A percentile compares a stretch with the other conserved stretches of the same genome.
These are phyloP conservation scores for Spiraea crenata DNA, from an alignment of 331 rosid species.

Conservation along the genomic window DNA sequence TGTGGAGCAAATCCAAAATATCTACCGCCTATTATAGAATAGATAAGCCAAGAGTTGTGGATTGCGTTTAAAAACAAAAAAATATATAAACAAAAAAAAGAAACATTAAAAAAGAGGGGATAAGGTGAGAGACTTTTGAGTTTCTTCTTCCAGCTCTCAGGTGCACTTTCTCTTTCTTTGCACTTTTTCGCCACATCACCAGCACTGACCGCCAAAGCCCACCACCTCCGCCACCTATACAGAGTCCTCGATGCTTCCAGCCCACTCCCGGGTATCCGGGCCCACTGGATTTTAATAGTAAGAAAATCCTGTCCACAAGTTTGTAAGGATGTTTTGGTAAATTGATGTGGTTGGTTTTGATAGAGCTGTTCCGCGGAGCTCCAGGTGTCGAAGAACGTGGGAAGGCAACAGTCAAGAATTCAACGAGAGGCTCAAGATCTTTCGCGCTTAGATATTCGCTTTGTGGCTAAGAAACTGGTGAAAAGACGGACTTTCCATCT, in stretches of 20 bases:
- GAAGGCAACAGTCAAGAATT: slow-evolving; percentile 1
- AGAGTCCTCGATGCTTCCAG: not conserved
- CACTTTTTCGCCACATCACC: slow-evolving; percentile 9
- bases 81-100: not conserved
- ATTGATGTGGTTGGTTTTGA: not conserved
- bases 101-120: not conserved
- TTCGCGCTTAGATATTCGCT: slow-evolving; percentile 13
- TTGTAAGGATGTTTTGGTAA: slow-evolving; percentile 11
- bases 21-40: slow-evolving; percentile 14
- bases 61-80: slow-evolving; percentile 12
- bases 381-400: slow-evolving; percentile 23
- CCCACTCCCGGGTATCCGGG: slow-evolving; percentile 21
- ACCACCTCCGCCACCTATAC: slow-evolving; percentile 22
- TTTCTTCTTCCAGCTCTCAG: not conserved
- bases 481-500: too few species aligned
- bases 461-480: not conserved
- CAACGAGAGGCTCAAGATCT: slow-evolving; percentile 8
- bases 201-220: not conserved
- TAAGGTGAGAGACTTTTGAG: not conserved
- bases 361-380: not conserved
- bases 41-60: slow-evolving; percentile 33
- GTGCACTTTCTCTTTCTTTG: slow-evolving; percentile 1
- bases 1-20: slow-evolving; percentile 22
- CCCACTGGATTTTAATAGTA: not conserved
- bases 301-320: slow-evolving; percentile 37